Evolutionary conservation across 345 rosid species (phyloP).

Genomic region (Isatis tinctoria): DNA sequence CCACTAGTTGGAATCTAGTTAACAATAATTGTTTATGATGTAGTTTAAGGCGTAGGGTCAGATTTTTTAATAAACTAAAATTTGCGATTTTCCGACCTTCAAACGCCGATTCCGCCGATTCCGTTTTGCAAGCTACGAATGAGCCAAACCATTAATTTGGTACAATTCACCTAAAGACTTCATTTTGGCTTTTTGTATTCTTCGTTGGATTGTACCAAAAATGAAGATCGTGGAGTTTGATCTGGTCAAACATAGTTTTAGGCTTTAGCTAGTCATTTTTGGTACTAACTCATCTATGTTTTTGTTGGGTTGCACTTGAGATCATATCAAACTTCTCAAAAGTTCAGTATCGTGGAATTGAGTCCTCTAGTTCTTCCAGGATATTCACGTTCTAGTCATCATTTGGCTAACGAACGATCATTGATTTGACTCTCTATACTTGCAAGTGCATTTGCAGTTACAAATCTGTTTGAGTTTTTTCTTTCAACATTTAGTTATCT

Average conservation of each 20-base stretch:
- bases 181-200: neutral
- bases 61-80: too few relatives aligned
- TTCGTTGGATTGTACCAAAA: neutral
- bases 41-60: too few relatives aligned
- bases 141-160: neutral
- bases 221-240: neutral
- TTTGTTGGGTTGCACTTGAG: neutral
- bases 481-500: neutral
- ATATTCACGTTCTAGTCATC: neutral
- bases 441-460: neutral
- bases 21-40: too few relatives aligned
- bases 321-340: neutral
- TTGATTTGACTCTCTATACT: neutral
- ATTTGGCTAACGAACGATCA: neutral
- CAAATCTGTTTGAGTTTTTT: too few relatives aligned
- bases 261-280: too few relatives aligned
- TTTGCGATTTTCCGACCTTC: too few relatives aligned
- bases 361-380: neutral
- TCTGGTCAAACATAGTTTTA: neutral
- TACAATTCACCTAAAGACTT: neutral
- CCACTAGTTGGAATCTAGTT: too few relatives aligned
- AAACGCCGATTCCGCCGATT: too few relatives aligned
- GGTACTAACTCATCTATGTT: neutral
- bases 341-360: neutral
- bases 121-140: too few relatives aligned